Evolutionary conservation across 257 asterid genomes (phyloP).

Genomic region (Ehretia macrophylla): DNA sequence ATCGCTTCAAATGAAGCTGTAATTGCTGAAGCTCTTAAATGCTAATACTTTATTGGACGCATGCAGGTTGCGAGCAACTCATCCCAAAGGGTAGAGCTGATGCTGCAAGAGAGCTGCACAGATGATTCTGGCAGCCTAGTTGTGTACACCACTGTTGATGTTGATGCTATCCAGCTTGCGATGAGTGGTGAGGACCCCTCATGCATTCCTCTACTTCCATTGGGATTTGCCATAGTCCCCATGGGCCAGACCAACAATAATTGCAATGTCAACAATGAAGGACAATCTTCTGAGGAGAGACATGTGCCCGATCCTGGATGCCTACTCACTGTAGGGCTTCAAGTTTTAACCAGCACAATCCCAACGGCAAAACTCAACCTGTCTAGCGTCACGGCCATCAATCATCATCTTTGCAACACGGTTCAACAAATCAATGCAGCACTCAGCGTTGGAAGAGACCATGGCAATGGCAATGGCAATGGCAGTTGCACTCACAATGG

Average conservation of each 20-base stretch:
- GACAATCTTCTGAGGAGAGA: slow-evolving; percentile 13
- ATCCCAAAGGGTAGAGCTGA: slow-evolving; percentile 80
- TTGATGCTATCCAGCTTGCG: slow-evolving; percentile 77
- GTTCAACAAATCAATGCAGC: slow-evolving; percentile 64
- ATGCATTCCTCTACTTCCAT: slow-evolving; percentile 74
- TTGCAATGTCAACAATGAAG: slow-evolving; percentile 1
- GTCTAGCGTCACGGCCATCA: slow-evolving; percentile 67
- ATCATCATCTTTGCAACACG: slow-evolving; percentile 65
- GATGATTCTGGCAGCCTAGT: slow-evolving; percentile 84
- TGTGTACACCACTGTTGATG: slow-evolving; percentile 77
- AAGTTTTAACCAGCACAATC: slow-evolving; percentile 73
- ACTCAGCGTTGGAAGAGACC: slow-evolving; percentile 18
- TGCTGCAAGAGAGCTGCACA: slow-evolving; percentile 90
- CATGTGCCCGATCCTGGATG: slow-evolving; percentile 37
- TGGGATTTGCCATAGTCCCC: slow-evolving; percentile 72
- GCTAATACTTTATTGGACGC: neutral
- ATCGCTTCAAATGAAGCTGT: neutral
- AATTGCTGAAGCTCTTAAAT: neutral
- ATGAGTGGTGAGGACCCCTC: slow-evolving; percentile 93
- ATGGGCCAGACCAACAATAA: slow-evolving; percentile 16
- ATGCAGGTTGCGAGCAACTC: slow-evolving; percentile 92
- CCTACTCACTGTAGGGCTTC: slow-evolving; percentile 76
- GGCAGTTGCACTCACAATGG: too few relatives aligned
- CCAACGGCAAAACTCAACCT: slow-evolving; percentile 80
- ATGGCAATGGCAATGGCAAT: neutral